Evolutionary conservation across 306 rosid species (phyloP).

Genomic region (Geum urbanum): DNA sequence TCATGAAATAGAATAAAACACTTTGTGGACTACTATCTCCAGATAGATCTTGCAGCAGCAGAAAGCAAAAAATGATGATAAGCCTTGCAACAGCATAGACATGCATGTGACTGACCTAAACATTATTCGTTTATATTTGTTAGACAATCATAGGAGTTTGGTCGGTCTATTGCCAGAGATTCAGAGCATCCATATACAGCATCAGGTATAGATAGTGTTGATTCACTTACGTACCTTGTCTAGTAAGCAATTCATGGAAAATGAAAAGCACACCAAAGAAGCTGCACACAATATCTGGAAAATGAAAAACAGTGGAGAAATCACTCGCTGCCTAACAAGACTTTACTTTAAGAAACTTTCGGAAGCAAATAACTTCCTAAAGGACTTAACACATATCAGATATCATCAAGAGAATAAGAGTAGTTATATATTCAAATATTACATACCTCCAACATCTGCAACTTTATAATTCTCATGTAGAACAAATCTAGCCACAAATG

Average conservation of each 20-base stretch:
- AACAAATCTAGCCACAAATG: slow-evolving; percentile 62
- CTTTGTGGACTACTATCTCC: background rate
- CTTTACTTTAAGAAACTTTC: background rate
- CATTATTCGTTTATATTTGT: background rate
- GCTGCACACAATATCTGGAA: slow-evolving; percentile 80
- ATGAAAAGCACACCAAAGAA: slow-evolving; percentile 73
- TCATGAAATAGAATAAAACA: background rate
- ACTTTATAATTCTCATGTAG: slow-evolving; percentile 59
- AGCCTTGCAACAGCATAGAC: slow-evolving; percentile 12
- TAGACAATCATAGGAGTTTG: background rate
- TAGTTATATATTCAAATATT: slow-evolving; percentile 11
- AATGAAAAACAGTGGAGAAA: slow-evolving; percentile 16
- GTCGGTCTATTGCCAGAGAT: background rate
- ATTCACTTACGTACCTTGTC: slow-evolving; percentile 50
- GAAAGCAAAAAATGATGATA: background rate
- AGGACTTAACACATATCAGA: background rate
- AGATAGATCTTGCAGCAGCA: background rate
- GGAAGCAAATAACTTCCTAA: slow-evolving; percentile 1
- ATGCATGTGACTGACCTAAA: slow-evolving; percentile 12
- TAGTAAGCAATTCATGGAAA: slow-evolving; percentile 51
- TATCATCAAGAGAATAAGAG: background rate
- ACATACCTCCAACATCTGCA: slow-evolving; percentile 59
- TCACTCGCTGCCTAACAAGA: slow-evolving; percentile 14
- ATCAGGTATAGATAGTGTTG: slow-evolving; percentile 14
- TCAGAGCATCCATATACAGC: background rate